These are phyloP conservation scores for Conringia planisiliqua DNA, from an alignment of 345 rosid genomes.

Conservation along the genomic window DNA sequence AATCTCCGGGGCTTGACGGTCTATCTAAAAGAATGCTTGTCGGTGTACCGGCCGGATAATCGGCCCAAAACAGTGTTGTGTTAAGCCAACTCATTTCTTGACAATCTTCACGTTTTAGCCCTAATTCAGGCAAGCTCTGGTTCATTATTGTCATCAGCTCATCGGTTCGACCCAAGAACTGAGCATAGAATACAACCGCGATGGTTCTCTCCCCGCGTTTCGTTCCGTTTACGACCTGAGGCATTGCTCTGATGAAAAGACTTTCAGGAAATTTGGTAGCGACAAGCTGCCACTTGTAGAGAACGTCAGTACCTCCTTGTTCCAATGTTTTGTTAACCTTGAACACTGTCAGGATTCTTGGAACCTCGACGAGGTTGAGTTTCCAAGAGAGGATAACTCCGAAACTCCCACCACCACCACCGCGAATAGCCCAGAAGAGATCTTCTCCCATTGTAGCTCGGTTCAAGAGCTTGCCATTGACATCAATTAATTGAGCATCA, in stretches of 20 bases:
- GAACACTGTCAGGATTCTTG: conserved; percentile 40
- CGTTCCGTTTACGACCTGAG: conserved; percentile 17
- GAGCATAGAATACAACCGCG: conserved; percentile 29
- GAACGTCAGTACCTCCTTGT: conserved; percentile 31
- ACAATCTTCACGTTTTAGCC: conserved; percentile 37
- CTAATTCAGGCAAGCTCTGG: conserved; percentile 36
- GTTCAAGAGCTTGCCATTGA: conserved; percentile 41
- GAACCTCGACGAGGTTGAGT: conserved; percentile 48
- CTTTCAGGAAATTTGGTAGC: conserved; percentile 19
- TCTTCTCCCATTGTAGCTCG: conserved; percentile 52
- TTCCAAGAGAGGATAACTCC: conserved; percentile 50
- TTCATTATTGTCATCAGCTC: conserved; percentile 26
- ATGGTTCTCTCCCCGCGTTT: conserved; percentile 27
- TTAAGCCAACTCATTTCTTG: conserved; percentile 41
- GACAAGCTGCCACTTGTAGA: conserved; percentile 37
- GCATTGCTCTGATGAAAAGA: conserved; percentile 38
- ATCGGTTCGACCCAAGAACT: conserved; percentile 36
- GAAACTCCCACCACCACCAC: conserved; percentile 59
- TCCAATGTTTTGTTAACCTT: conserved; percentile 27
- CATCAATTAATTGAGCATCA: conserved; percentile 49
- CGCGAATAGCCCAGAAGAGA: conserved; percentile 60
- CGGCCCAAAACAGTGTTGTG: conserved; percentile 30
- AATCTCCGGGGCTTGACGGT: conserved; percentile 6
- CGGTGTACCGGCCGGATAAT: conserved; percentile 28
- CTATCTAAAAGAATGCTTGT: conserved; percentile 32